Percentiles rank a stretch among this genome's conserved stretches.
These are phyloP conservation scores for Musa itinerans DNA, from an alignment of 176 grass and related monocot genomes.

Conservation along the genomic window DNA sequence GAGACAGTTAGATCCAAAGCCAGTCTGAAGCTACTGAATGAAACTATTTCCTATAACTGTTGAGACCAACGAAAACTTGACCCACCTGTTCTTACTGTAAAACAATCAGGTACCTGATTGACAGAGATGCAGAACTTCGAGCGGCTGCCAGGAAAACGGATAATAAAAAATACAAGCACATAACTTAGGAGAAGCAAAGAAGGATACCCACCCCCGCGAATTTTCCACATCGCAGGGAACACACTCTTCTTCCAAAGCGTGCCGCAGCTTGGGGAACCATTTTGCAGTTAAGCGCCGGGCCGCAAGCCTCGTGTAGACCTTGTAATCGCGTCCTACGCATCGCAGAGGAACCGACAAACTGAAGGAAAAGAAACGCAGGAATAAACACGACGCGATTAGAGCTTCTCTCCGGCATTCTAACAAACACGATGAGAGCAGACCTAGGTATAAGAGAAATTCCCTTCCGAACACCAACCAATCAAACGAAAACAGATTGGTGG, in stretches of 20 bases:
- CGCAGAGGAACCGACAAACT: conserved; percentile 5
- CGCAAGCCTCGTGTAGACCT: neutral
- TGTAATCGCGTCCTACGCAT: neutral
- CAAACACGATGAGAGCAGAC: conserved; percentile 1
- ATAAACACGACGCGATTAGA: neutral
- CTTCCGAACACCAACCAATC: neutral
- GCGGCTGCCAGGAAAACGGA: neutral
- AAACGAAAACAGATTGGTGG: too few relatives aligned
- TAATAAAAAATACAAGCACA: neutral
- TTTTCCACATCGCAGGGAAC: conserved; percentile 3
- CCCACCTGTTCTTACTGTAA: too few relatives aligned
- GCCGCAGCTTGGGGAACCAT: neutral
- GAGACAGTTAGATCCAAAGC: neutral
- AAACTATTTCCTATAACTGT: neutral
- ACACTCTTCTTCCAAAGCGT: neutral
- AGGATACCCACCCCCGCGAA: conserved; percentile 3
- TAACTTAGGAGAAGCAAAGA: neutral
- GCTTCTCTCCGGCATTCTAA: neutral
- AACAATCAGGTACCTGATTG: neutral
- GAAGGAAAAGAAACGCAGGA: neutral
- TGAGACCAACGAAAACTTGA: neutral
- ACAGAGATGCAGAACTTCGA: neutral
- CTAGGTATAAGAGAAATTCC: neutral
- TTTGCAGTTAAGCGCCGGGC: neutral
- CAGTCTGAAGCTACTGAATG: neutral